Base-by-base conservation (phyloP, 2,329 filamentous ascomycete species). In the Passalora sequoiae region DNA sequence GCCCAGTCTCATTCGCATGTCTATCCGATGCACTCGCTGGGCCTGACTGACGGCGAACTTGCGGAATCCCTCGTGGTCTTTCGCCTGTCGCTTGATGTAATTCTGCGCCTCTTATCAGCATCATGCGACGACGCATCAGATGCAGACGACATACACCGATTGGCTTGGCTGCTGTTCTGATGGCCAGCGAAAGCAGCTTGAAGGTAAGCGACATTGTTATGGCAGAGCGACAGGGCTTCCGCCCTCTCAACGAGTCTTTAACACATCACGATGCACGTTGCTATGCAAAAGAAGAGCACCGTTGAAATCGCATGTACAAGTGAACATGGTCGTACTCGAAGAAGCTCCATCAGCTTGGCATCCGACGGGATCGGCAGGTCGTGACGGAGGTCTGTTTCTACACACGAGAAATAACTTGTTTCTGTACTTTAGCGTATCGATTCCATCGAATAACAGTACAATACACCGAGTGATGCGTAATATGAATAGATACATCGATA, bases 1-100 rank as follows among this genome's bases (percentile, higher is more conserved):
- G 16, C 80, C 80, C 47, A 85, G 68, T 36, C 80, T 76, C 64
- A 84, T 76, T 31, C 79, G 75, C 78, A 85, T 84, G 58, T 85
- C 81, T 47, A 83, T 66, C 36, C 76, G 71, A 61, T 85, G 81
- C 22, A 85, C 71, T 7, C 69, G 64, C 60, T 85, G 81, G 7
- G 81, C 81, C 55, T 82, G 76, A 37, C 66, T 68, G 49, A 84
- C 70, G 58, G 80, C 84, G 48, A 79, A 59, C 35, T 67, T 68
- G 35, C 80, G 76, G 61, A 84, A 85, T 8, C 75, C 71, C 41
- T 83, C 78, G 71, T 84, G 81, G 62, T 85, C 80, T 54, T 77
- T 77, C 15, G 81, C 81, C 66, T 83, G 80, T 41, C 71, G 71
- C 64, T 84, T 84, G 62, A 85, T 82, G 61, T 73, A 72, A 57